Evolutionary conservation across 139 green algal genomes (phyloP), one percentile per base, ranked within the genome.

Genomic region (Ettlia oleoabundans): DNA sequence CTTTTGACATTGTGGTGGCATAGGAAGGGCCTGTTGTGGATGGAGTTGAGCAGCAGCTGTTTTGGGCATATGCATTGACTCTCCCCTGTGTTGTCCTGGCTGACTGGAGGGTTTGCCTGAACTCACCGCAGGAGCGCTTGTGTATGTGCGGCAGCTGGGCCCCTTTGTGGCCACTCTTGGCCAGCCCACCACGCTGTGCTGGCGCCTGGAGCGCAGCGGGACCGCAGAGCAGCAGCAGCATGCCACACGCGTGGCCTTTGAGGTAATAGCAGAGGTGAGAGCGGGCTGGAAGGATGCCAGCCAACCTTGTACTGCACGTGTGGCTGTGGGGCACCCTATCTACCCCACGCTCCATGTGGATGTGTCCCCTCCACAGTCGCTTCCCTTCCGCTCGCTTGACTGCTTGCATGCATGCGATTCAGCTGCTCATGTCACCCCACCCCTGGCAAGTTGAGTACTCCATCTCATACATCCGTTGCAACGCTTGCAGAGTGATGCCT

Each of bases 151-250:
- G 7, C 82, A 92, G 53, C 78, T 92, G 65, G 89, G 89, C 1
- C 89, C 89, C 37, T 89, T 92, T 63, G 67, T 81, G 28, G 87
- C 85, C 51, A 84, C 68, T 21, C 52, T 84, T 30, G 87, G 78
- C 26, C 78, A 82, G 79, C 74, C 85, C 30, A 75, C 87, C 30
- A 87, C 75, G 30, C 76, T 92, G 30, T 92, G 89, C 85, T 92
- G 89, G 89, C 87, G 80, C 22, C 79, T 92, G 35, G 86, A 92
- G 64, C 83, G 84, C 80, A 76, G 74, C n/a, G 62, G 33, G 3
- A 21, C 38, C n/a, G n/a, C 42, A 1, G 68, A 78, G 32, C 73
- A n/a, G 28, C 38, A 35, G 61, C 70, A 80, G 76, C 58, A 35
- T 3, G 37, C 33, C 43, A 66, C 33, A 9, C 73, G 69, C 24